phyloP scores from a whole-genome alignment of 2,329 filamentous ascomycete genomes.

The Fusarium lateritium region DNA sequence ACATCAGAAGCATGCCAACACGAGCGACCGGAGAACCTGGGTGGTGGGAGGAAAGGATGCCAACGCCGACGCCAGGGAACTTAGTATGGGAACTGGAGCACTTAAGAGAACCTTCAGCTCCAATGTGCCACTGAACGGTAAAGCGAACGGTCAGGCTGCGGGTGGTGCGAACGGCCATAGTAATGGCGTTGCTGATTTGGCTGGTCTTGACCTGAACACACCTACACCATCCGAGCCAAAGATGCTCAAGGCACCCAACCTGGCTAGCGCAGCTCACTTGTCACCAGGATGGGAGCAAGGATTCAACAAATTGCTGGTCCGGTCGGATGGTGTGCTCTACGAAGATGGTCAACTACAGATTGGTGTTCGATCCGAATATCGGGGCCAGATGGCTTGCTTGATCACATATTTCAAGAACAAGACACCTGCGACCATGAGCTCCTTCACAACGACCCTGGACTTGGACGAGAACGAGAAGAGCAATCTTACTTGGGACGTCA shows the following conservation, averaged over 20 bases:
- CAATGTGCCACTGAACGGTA: slow-evolving; percentile 65
- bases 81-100: slow-evolving; percentile 84
- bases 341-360: slow-evolving; percentile 96
- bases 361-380: slow-evolving; percentile 92
- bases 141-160: slow-evolving; percentile 58
- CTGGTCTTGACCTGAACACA: slow-evolving; percentile 83
- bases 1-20: slow-evolving; percentile 93
- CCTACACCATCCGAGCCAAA: slow-evolving; percentile 71
- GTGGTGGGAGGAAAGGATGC: slow-evolving; percentile 97
- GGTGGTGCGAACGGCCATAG: slow-evolving; percentile 67
- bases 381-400: slow-evolving; percentile 93
- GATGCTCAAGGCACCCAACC: slow-evolving; percentile 79
- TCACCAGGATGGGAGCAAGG: slow-evolving; percentile 96
- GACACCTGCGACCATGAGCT: slow-evolving; percentile 85
- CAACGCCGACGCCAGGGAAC: slow-evolving; percentile 84
- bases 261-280: slow-evolving; percentile 92
- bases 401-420: slow-evolving; percentile 98
- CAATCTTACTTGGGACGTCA: slow-evolving; percentile 86
- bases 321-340: slow-evolving; percentile 89
- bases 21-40: slow-evolving; percentile 97
- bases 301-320: slow-evolving; percentile 85
- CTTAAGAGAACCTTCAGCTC: slow-evolving; percentile 89
- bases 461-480: slow-evolving; percentile 77
- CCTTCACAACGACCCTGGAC: slow-evolving; percentile 94
- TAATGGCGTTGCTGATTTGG: slow-evolving; percentile 75